A percentile compares a stretch with the other conserved stretches of the same genome.
Evolutionary conservation across 805 yeast species (phyloP).

Genomic region (Peterozyma toletana): DNA sequence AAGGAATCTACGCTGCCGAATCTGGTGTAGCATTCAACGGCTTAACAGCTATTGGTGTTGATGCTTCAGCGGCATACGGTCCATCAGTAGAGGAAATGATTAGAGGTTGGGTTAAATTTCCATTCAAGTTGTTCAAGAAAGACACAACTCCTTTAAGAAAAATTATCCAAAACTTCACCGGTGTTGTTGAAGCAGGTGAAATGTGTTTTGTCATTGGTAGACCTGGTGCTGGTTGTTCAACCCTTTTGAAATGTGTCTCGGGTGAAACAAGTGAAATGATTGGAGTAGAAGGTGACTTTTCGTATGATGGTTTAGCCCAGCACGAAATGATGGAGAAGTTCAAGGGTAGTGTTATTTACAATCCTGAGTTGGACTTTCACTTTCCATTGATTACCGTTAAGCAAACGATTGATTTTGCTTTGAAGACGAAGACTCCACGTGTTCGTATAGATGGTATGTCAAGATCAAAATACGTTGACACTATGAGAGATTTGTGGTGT

Average conservation of each 20-base stretch:
- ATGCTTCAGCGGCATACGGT: conserved; percentile 46
- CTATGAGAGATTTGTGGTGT: conserved; percentile 36
- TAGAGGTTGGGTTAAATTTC: conserved; percentile 23
- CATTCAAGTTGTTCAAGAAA: conserved; percentile 23
- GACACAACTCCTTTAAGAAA: conserved; percentile 23
- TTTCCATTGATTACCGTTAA: conserved; percentile 50
- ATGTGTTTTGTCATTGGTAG: conserved; percentile 46
- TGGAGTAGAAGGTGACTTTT: conserved; percentile 31
- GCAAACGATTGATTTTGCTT: conserved; percentile 49
- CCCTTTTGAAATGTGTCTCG: conserved; percentile 38
- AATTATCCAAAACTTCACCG: conserved; percentile 33
- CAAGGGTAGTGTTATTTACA: conserved; percentile 43
- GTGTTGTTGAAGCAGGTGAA: conserved; percentile 40
- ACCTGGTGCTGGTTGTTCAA: conserved; percentile 64
- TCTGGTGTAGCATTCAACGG: conserved; percentile 43
- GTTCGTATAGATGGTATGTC: conserved; percentile 39
- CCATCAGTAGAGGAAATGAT: conserved; percentile 37
- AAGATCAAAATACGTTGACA: conserved; percentile 35
- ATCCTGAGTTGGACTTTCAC: conserved; percentile 51
- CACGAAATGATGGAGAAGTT: conserved; percentile 37
- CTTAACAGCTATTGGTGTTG: conserved; percentile 39
- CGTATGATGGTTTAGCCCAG: conserved; percentile 43
- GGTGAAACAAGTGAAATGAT: conserved; percentile 34
- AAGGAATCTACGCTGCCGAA: conserved; percentile 39
- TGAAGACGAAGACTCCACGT: conserved; percentile 52